phyloP scores from a whole-genome alignment of 768 basidiomycete genomes.

The Leucosporidium creatinivorum region DNA sequence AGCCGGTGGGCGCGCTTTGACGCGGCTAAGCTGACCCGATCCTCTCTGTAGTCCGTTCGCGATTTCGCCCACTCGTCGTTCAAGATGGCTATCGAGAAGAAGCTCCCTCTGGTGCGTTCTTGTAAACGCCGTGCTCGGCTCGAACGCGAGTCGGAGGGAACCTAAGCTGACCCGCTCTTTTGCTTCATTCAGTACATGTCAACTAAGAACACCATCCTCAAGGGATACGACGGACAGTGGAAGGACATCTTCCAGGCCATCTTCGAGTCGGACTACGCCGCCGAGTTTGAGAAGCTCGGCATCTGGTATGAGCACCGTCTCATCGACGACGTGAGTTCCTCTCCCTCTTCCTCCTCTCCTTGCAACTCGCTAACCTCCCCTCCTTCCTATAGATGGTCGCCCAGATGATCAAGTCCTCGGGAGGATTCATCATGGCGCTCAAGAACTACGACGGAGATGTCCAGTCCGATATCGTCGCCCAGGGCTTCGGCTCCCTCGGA shows the following conservation, averaged over 20 bases:
- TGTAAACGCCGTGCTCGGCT: too few relatives aligned
- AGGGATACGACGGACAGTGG: slow-evolving; percentile 97
- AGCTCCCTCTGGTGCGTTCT: slow-evolving; percentile 44
- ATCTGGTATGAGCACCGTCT: slow-evolving; percentile 76
- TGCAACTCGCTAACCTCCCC: neutral
- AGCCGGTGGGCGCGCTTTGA: too few relatives aligned
- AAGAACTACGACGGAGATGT: slow-evolving; percentile 69
- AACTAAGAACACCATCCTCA: slow-evolving; percentile 94
- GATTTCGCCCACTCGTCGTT: slow-evolving; percentile 97
- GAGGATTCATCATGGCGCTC: slow-evolving; percentile 75
- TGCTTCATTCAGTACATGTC: slow-evolving; percentile 67
- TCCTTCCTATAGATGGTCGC: slow-evolving; percentile 66
- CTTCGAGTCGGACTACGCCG: slow-evolving; percentile 56
- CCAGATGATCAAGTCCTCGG: slow-evolving; percentile 90
- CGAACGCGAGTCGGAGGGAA: too few relatives aligned
- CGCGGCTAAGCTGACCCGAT: too few relatives aligned
- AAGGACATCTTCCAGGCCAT: slow-evolving; percentile 98
- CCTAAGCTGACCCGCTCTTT: neutral
- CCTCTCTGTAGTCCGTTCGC: slow-evolving; percentile 59
- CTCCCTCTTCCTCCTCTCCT: neutral
- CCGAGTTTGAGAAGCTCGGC: slow-evolving; percentile 42
- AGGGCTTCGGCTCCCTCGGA: slow-evolving; percentile 91
- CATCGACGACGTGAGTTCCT: slow-evolving; percentile 59
- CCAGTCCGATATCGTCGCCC: slow-evolving; percentile 65
- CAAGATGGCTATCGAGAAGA: slow-evolving; percentile 75